Base-by-base conservation (phyloP, 2,329 filamentous ascomycete genomes). In the Hymenoscyphus fraxineus region DNA sequence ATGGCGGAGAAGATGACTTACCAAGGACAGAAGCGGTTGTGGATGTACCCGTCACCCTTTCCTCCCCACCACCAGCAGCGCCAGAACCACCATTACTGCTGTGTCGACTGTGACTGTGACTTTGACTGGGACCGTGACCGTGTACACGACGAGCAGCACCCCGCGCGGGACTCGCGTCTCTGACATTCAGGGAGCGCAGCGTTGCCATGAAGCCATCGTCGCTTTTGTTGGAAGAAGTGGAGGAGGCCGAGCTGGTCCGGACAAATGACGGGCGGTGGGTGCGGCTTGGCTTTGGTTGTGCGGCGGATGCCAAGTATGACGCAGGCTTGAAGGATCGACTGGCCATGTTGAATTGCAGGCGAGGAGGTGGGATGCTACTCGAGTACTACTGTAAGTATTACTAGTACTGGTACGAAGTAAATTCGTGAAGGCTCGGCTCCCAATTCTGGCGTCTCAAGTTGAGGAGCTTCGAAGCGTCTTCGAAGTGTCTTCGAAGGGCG, bases 321-420 rank as follows among this genome's bases (percentile, higher is more conserved):
- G 80, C 75, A 7, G 80, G 77, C 68, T 82, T 81, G 73, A 84
- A 79, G 13, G 82, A 82, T 68, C 81, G 79, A 72, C 76, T 80
- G 65, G 81, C 78, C 82, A 85, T 84, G 6, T 57, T 57, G n/a
- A 12, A 19, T 22, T 51, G n/a, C 10, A 22, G 19, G 3, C 7
- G 32, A 7, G 44, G 19, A 51, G 10, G 16, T 51, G 3, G n/a
- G 44, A 47, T 47, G 27, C 27, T 27, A 27, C n/a, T n/a, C n/a
- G n/a, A n/a, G n/a, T n/a, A n/a, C 27, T 27, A 27, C 27, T 27
- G 22, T 27, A 27, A 27, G 27, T 27, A 27, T 27, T 27, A 27
- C 27, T 27, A 2, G 27, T 27, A 27, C 27, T 27, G 27, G 27
- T 27, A 27, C 27, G 27, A 27, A 3, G 27, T 27, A 27, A 27